Conservation (phyloP, 208 protist genomes). For the Acanthamoeba castellanii region DNA sequence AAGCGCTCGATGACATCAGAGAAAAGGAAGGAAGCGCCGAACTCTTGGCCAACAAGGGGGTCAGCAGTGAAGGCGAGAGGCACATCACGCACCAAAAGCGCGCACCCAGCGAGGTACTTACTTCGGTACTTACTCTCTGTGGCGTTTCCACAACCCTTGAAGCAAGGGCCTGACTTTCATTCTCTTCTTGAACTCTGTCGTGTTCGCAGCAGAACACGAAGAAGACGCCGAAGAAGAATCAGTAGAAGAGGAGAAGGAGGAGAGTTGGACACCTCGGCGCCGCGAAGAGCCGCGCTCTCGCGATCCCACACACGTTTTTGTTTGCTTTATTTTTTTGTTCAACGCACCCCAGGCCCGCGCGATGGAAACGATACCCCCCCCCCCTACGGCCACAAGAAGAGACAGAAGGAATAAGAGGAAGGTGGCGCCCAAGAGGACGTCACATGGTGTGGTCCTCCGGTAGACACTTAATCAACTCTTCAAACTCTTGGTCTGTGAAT, state of each 20-base stretch:
- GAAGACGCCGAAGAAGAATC: constrained; percentile 39
- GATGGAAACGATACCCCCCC: too few relatives aligned
- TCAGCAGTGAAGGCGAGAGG: background rate
- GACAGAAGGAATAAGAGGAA: too few relatives aligned
- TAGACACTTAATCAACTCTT: too few relatives aligned
- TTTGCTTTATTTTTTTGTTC: too few relatives aligned
- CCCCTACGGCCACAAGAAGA: too few relatives aligned
- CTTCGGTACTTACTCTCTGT: background rate
- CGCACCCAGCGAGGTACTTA: background rate
- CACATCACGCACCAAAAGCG: background rate
- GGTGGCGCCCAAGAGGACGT: too few relatives aligned
- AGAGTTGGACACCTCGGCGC: too few relatives aligned
- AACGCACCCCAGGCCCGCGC: too few relatives aligned
- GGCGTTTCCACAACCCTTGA: background rate
- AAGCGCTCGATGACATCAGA: constrained; percentile 30
- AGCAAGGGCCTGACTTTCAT: background rate
- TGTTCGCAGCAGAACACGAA: background rate
- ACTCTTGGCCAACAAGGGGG: background rate
- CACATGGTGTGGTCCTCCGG: too few relatives aligned
- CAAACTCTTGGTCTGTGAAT: too few relatives aligned
- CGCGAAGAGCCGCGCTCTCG: too few relatives aligned
- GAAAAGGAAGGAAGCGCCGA: background rate
- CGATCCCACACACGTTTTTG: too few relatives aligned
- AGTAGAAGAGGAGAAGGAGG: background rate
- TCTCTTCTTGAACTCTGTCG: background rate